Base-by-base conservation (phyloP, 2,329 filamentous ascomycete species). In the Dactylellina drechsleri region DNA sequence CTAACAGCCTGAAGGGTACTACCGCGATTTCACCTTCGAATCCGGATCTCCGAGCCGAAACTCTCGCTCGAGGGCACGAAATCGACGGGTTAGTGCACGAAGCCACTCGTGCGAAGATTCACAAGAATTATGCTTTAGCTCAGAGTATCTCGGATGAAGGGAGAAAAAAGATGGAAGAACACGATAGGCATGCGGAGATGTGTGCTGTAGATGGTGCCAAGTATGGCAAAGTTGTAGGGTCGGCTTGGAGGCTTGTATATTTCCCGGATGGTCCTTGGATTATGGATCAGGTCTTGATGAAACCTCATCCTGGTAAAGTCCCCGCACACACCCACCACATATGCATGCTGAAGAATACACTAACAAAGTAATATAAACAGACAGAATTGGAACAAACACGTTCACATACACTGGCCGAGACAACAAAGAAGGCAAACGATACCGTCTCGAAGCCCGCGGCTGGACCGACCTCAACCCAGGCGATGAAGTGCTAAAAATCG, bases 381-480 rank as follows among this genome's bases (percentile, higher is more conserved):
- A 57, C 12, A 57, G 71, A 16, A 65, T 75, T 10, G 72, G 72
- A 6, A 65, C 65, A n/a, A 76, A 76, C 20, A 65, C 59, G 0
- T 76, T 76, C 49, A 76, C 72, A 10, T 76, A 76, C 49, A 60
- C 53, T n/a, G 59, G 59, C 12, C 28, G 36, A 15, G 72, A 76
- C 26, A 76, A 76, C 53, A 65, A 53, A 15, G 40, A 52, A 26
- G 65, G 59, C n/a, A 64, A 62, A 50, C 43, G 72, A 6, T 66
- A 70, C 53, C 72, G 65, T 20, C 54, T 76, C 28, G 72, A 76
- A 66, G 72, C 72, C 47, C 59, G 66, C 53, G 72, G 72, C 28
- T 76, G 72, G 72, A 58, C 64, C 5, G 13, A 53, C 15, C 65
- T 70, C 6, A 12, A 43, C 0, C 31, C 70, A 13, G 65, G 65